A percentile compares a stretch with the other conserved stretches of the same genome.
phyloP scores from a whole-genome alignment of 139 green algal species.

The Coelastrella sp. region DNA sequence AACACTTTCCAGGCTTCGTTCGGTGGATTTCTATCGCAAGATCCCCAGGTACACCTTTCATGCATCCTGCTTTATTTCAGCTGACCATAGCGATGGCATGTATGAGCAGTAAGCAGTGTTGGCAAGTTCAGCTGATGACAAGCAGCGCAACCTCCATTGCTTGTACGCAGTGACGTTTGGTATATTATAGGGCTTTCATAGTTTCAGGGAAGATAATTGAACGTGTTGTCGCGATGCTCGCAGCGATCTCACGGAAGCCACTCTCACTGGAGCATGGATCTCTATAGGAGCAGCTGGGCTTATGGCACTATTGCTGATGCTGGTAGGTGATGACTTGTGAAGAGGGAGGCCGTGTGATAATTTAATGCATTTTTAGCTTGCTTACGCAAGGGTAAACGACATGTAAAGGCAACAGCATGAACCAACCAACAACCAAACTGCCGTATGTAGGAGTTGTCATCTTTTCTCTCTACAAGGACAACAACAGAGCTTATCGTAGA shows the following conservation, averaged over 20 bases:
- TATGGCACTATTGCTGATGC: conserved; percentile 86
- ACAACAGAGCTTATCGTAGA: conserved; percentile 90
- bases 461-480: conserved; percentile 79
- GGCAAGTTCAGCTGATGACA: not conserved
- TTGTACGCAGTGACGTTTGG: not conserved
- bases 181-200: too few relatives aligned
- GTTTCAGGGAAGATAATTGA: too few relatives aligned
- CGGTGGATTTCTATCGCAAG: conserved; percentile 50
- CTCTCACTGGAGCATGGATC: conserved; percentile 88
- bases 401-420: not conserved
- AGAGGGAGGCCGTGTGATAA: too few relatives aligned
- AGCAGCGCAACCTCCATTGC: not conserved
- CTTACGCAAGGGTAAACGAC: too few relatives aligned
- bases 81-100: too few relatives aligned
- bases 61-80: too few relatives aligned
- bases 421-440: not conserved
- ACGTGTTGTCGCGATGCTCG: too few relatives aligned
- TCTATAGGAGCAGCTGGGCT: conserved; percentile 86
- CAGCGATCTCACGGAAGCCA: conserved; percentile 96
- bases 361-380: too few relatives aligned
- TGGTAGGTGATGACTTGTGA: conserved; percentile 78
- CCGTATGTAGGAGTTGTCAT: conserved; percentile 84
- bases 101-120: too few relatives aligned
- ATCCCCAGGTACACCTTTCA: conserved; percentile 31
- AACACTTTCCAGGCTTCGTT: conserved; percentile 15